phyloP scores from a whole-genome alignment of 345 rosid species.

The Combretum micranthum region DNA sequence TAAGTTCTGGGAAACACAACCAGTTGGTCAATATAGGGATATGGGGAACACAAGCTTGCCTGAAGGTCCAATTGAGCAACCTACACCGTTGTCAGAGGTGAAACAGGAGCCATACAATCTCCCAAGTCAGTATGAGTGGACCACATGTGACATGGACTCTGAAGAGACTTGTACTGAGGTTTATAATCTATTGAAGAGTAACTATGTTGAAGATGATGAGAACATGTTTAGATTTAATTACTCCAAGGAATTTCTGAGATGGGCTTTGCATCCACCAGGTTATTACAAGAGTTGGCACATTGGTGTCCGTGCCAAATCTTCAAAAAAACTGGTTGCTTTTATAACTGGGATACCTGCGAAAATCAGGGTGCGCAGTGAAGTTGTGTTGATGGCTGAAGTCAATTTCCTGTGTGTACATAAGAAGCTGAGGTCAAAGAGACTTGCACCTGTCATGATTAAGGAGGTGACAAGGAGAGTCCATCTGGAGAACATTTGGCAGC shows the following conservation, averaged over 20 bases:
- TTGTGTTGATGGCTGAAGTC: conserved; percentile 88
- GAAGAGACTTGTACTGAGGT: conserved; percentile 80
- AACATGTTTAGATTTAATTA: conserved; percentile 96
- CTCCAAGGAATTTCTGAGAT: conserved; percentile 85
- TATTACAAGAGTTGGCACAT: conserved; percentile 80
- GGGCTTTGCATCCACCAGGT: conserved; percentile 91
- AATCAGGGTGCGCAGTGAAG: conserved; percentile 66
- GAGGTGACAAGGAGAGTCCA: conserved; percentile 93
- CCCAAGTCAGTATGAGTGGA: conserved; percentile 73
- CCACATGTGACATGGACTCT: conserved; percentile 70
- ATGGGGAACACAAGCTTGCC: conserved; percentile 60
- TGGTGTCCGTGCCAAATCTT: conserved; percentile 79
- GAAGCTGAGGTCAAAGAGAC: conserved; percentile 90
- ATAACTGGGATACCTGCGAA: conserved; percentile 88
- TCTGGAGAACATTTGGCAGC: conserved; percentile 96
- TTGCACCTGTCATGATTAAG: conserved; percentile 96
- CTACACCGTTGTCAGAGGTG: conserved; percentile 60
- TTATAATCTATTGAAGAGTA: conserved; percentile 67
- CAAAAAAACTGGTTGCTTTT: conserved; percentile 83
- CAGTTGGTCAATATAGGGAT: conserved; percentile 82
- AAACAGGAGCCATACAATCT: conserved; percentile 92
- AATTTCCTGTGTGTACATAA: conserved; percentile 94
- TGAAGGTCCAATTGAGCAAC: conserved; percentile 72
- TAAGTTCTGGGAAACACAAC: conserved; percentile 94
- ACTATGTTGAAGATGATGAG: conserved; percentile 93